These are phyloP conservation scores for Saccharomycopsis selenospora DNA, from an alignment of 805 yeast genomes.

Conservation along the genomic window DNA sequence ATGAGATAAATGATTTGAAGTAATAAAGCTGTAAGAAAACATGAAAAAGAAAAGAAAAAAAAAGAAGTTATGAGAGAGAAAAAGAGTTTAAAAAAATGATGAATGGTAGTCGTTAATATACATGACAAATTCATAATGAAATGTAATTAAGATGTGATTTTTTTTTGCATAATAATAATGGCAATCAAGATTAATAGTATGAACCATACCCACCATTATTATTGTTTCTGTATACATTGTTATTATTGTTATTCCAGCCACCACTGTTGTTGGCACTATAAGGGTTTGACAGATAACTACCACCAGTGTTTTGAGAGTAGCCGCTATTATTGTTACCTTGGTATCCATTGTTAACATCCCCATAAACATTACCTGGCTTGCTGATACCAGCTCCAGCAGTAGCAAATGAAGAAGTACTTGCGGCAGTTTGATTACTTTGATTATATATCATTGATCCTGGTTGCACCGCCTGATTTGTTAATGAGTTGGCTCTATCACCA, in stretches of 20 bases:
- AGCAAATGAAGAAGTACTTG: slow-evolving; percentile 3
- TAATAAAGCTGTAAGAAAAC: too few relatives aligned
- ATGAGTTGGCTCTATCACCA: background rate
- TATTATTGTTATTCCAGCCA: background rate
- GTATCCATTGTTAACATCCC: slow-evolving; percentile 11
- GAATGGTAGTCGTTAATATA: too few relatives aligned
- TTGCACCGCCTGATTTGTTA: slow-evolving; percentile 10
- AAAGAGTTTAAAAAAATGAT: too few relatives aligned
- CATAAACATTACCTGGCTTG: slow-evolving; percentile 4
- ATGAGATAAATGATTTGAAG: too few relatives aligned
- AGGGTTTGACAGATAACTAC: background rate
- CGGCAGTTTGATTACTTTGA: slow-evolving; percentile 6
- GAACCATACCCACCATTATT: too few relatives aligned
- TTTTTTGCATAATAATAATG: too few relatives aligned
- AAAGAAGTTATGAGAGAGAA: too few relatives aligned
- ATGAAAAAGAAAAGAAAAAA: too few relatives aligned
- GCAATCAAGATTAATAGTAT: too few relatives aligned
- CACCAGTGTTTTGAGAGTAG: background rate
- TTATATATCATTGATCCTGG: slow-evolving; percentile 18
- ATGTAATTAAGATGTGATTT: too few relatives aligned
- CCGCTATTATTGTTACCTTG: slow-evolving; percentile 4
- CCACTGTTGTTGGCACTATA: background rate
- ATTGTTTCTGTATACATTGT: too few relatives aligned
- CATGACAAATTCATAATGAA: too few relatives aligned
- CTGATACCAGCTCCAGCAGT: background rate